phyloP scores from a whole-genome alignment of 371 early-diverging fungal species.

The Rhizopus delemar region DNA sequence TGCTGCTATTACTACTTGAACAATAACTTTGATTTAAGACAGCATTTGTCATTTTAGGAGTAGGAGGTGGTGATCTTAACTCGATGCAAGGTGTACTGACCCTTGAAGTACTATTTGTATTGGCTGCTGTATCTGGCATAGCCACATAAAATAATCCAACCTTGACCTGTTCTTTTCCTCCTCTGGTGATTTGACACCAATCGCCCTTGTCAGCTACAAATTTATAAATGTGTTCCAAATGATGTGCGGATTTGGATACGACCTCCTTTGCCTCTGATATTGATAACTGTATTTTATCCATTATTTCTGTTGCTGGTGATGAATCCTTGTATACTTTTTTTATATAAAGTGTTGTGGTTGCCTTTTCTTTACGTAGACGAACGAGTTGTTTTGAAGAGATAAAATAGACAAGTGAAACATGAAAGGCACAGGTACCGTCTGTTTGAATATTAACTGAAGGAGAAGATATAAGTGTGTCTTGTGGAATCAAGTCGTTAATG shows the following conservation, averaged over 20 bases:
- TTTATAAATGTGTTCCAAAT: constrained; percentile 39
- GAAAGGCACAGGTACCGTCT: constrained; percentile 31
- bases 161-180: constrained; percentile 33
- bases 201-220: constrained; percentile 48
- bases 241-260: constrained; percentile 34
- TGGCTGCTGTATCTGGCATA: constrained; percentile 40
- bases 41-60: constrained; percentile 19
- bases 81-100: constrained; percentile 22
- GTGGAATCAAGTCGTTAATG: constrained; percentile 50
- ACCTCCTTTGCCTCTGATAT: constrained; percentile 46
- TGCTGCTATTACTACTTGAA: constrained; percentile 6
- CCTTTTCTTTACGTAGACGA: constrained; percentile 38
- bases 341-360: constrained; percentile 28
- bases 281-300: constrained; percentile 14
- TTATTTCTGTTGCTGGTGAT: constrained; percentile 13
- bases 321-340: constrained; percentile 8
- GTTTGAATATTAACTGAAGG: constrained; percentile 26
- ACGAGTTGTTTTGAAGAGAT: constrained; percentile 44
- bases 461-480: constrained; percentile 38
- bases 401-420: constrained; percentile 43
- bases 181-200: constrained; percentile 29
- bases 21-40: constrained; percentile 1
- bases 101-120: neutral
- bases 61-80: constrained; percentile 29
- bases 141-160: constrained; percentile 47